Evolutionary conservation across 352 stramenopile species (phyloP).

Genomic region (Globisporangium nagaii): DNA sequence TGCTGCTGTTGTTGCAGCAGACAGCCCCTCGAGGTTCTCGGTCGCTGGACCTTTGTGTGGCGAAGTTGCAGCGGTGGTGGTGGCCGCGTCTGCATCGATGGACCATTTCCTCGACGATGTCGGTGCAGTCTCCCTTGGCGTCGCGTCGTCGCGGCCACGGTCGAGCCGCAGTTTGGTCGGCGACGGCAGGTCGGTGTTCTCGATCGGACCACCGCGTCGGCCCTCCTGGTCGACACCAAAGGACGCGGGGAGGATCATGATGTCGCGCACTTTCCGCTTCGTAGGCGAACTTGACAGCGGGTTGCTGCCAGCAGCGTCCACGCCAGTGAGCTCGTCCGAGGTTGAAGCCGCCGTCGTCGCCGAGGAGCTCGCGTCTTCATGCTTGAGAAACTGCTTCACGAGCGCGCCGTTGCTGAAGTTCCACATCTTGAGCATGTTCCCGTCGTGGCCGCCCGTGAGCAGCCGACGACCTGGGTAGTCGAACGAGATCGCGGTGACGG

Average conservation of each 20-base stretch:
- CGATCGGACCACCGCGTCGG: constrained; percentile 26
- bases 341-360: neutral
- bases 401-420: constrained; percentile 87
- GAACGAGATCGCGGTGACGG: constrained; percentile 80
- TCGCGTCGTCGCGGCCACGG: constrained; percentile 4
- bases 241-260: constrained; percentile 53
- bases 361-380: constrained; percentile 18
- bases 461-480: constrained; percentile 72
- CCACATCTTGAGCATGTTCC: constrained; percentile 81
- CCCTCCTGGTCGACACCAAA: constrained; percentile 62
- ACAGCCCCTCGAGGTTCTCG: neutral
- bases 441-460: constrained; percentile 78
- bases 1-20: no score
- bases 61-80: neutral
- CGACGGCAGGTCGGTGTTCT: constrained; percentile 40
- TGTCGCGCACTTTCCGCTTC: constrained; percentile 52
- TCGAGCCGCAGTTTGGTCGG: constrained; percentile 31
- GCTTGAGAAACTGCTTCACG: constrained; percentile 81
- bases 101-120: neutral
- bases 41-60: constrained; percentile 1
- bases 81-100: neutral
- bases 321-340: neutral
- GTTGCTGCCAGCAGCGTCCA: neutral
- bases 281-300: neutral
- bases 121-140: neutral